These are phyloP conservation scores for Neurospora hispaniola DNA, from an alignment of 495 filamentous ascomycete species.

Conservation along the genomic window DNA sequence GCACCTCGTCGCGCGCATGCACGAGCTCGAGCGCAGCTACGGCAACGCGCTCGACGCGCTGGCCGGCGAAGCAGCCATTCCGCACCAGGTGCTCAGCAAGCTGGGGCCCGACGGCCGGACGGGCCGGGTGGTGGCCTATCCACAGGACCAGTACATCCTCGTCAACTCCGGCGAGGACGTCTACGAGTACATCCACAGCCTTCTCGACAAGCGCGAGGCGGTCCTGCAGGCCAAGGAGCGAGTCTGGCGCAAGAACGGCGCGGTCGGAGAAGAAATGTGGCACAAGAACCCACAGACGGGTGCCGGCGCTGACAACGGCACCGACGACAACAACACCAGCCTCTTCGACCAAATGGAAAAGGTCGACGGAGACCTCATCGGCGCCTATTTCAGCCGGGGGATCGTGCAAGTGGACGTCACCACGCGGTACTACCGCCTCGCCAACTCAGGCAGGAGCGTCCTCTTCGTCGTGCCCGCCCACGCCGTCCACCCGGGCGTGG, in stretches of 20 bases:
- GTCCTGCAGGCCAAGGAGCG: slow-evolving; percentile 17
- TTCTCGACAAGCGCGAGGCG: slow-evolving; percentile 37
- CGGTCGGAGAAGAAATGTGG: slow-evolving; percentile 23
- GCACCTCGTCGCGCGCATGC: slow-evolving; percentile 35
- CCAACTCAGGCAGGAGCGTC: slow-evolving; percentile 24
- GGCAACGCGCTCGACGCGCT: slow-evolving; percentile 37
- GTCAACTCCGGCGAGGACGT: slow-evolving; percentile 41
- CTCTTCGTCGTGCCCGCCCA: slow-evolving; percentile 43
- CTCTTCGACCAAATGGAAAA: neutral
- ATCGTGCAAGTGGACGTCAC: slow-evolving; percentile 32
- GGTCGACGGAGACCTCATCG: slow-evolving; percentile 5
- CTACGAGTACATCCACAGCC: slow-evolving; percentile 27
- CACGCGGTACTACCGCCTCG: slow-evolving; percentile 38
- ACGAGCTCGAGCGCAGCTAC: slow-evolving; percentile 39
- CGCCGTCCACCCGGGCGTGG: slow-evolving; percentile 30
- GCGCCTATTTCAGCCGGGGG: slow-evolving; percentile 21
- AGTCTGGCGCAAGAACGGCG: slow-evolving; percentile 14
- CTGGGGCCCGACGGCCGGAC: slow-evolving; percentile 27
- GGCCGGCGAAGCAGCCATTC: slow-evolving; percentile 37
- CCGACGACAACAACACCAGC: neutral
- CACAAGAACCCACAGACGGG: neutral
- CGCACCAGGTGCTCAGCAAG: slow-evolving; percentile 24
- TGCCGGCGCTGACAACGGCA: neutral
- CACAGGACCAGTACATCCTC: slow-evolving; percentile 43
- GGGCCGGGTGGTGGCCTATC: slow-evolving; percentile 32